Evolutionary conservation across 2,329 filamentous ascomycete species (phyloP), one percentile per base, ranked within the genome.

Genomic region (Simplicillium sp.): DNA sequence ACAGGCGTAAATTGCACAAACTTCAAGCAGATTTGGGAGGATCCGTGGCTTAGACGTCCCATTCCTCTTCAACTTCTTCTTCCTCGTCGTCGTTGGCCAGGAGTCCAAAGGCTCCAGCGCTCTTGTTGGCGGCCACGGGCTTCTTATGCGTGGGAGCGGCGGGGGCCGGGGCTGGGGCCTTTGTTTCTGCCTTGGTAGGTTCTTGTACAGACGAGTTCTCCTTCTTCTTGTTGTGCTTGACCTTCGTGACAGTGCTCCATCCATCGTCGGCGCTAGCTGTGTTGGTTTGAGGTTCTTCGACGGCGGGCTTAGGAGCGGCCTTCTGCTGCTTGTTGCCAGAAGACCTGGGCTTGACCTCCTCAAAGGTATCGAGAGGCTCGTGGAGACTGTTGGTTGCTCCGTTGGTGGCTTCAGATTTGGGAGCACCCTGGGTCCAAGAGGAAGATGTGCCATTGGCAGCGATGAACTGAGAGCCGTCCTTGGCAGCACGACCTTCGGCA

Each of bases 401-500:
- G 43, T 63, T 64, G 29, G 62, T 60, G 44, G 58, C 52, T 39
- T 54, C 46, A 39, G 53, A 55, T 45, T 33, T 13, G 41, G 55
- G 53, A 28, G 60, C 49, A 42, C 58, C 58, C 47, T 62, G 57
- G 41, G 60, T 63, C 67, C 68, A 71, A 35, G 60, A 61, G 28
- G 66, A 68, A 40, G 65, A 61, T 46, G 51, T 54, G 34, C 52
- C 58, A 40, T 69, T 67, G 38, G 68, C 65, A 25, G 20, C 20
- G 9, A 25, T 9, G 56, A 75, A 81, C 43, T 68, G 60, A 13
- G 75, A 79, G 34, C 89, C 88, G 51, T 92, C 89, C 70, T 87
- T 87, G 41, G 87, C 84, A 35, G 86, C 71, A 50, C 85, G 79
- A 46, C 88, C 88, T 60, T 94, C 87, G 38, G 86, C 78, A 57